Evolutionary conservation across 176 grass and related monocot genomes (phyloP).

Genomic region (Aegilops umbellulata): DNA sequence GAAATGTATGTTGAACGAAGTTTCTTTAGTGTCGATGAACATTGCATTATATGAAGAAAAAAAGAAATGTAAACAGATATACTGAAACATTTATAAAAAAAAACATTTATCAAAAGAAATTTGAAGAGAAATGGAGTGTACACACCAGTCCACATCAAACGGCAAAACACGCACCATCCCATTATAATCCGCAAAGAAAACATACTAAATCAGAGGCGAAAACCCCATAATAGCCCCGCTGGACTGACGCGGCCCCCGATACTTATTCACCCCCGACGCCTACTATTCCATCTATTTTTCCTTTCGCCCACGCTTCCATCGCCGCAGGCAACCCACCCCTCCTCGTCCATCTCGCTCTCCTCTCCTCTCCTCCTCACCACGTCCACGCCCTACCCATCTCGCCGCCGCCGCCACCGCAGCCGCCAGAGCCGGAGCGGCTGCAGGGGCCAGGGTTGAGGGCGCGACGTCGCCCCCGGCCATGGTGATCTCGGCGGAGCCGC

Average conservation of each 20-base stretch:
- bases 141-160: neutral
- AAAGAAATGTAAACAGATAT: too few species aligned
- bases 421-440: neutral
- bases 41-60: neutral
- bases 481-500: conserved; percentile 53
- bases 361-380: conserved; percentile 20
- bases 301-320: conserved; percentile 34
- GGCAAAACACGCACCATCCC: neutral
- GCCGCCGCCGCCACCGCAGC: neutral
- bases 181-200: neutral
- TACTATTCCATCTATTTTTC: conserved; percentile 42
- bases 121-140: neutral
- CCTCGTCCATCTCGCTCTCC: neutral
- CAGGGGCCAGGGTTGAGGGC: neutral
- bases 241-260: conserved; percentile 4
- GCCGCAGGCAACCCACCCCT: neutral
- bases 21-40: neutral
- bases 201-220: too few species aligned
- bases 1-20: too few species aligned
- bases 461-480: conserved; percentile 44
- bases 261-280: conserved; percentile 41
- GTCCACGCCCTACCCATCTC: conserved; percentile 33
- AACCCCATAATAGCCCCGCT: neutral
- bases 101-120: neutral
- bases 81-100: neutral